Conservation (phyloP, 208 protist genomes). For the Phytomonas serpens region DNA sequence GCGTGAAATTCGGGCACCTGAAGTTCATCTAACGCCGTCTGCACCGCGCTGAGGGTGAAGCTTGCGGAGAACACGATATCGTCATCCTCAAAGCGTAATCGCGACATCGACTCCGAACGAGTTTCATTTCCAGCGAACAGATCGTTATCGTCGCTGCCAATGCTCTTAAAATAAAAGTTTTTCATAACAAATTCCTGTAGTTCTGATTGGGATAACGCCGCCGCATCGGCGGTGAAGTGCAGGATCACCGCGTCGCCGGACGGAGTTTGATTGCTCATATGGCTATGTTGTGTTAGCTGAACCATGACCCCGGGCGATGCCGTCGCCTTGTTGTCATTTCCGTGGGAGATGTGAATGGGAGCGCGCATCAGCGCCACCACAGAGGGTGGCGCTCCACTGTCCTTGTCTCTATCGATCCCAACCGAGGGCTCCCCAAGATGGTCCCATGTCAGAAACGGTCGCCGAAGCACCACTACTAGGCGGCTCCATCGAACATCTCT, state of each 20-base stretch:
- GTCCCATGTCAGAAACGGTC: background rate
- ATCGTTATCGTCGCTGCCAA: background rate
- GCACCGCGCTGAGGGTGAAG: conserved; percentile 29
- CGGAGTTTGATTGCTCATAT: conserved; percentile 39
- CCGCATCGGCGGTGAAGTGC: conserved; percentile 64
- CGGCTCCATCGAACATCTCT: conserved; percentile 16
- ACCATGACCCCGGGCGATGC: conserved; percentile 22
- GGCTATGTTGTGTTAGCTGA: conserved; percentile 50
- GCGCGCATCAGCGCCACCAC: conserved; percentile 30
- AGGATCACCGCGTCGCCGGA: conserved; percentile 23
- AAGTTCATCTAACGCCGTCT: background rate
- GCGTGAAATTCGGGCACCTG: too few relatives aligned
- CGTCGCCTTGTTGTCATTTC: background rate
- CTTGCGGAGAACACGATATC: conserved; percentile 38
- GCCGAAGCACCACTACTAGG: conserved; percentile 19
- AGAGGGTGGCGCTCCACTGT: background rate
- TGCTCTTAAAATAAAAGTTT: conserved; percentile 10
- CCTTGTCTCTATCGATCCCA: background rate
- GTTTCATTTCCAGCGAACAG: background rate
- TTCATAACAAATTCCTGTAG: conserved; percentile 39
- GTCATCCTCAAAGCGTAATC: conserved; percentile 12
- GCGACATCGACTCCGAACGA: background rate
- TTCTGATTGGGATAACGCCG: conserved; percentile 21
- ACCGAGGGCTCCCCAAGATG: background rate
- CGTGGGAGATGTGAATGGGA: background rate